Conservation (phyloP, 306 rosid genomes). For the Lotus japonicus region DNA sequence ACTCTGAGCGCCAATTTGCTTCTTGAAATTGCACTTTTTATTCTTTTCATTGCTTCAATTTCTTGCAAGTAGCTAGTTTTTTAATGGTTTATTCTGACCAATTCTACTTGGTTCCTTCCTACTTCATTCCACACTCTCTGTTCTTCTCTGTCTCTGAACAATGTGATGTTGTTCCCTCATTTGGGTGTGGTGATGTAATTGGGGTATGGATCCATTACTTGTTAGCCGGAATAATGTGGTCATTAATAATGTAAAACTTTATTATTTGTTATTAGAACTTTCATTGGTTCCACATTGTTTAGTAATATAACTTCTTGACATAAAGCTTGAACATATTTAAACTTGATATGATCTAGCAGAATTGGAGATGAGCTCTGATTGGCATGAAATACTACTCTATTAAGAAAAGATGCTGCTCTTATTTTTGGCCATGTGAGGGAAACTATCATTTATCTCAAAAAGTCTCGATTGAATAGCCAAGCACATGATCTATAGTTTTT, state of each 20-base stretch:
- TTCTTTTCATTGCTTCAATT: neutral
- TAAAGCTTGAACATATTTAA: neutral
- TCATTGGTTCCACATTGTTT: neutral
- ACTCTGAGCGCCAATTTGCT: constrained; percentile 34
- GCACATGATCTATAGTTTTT: too few relatives aligned
- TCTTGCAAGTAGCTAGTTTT: neutral
- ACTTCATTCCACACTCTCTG: neutral
- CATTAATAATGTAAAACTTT: constrained; percentile 9
- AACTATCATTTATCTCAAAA: too few relatives aligned
- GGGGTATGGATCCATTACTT: constrained; percentile 4
- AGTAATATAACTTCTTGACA: neutral
- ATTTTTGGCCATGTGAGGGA: too few relatives aligned
- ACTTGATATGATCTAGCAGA: too few relatives aligned
- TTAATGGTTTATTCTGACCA: neutral
- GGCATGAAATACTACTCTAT: too few relatives aligned
- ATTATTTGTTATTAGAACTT: neutral
- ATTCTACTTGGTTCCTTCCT: neutral
- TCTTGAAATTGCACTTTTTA: neutral
- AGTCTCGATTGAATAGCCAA: too few relatives aligned
- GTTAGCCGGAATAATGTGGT: constrained; percentile 11
- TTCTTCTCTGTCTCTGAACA: neutral
- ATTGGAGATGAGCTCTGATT: too few relatives aligned
- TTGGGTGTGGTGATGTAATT: neutral
- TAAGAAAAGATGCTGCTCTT: too few relatives aligned
- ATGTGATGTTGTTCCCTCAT: neutral